phyloP scores from a whole-genome alignment of 768 basidiomycete genomes.

The Suillus bovinus region DNA sequence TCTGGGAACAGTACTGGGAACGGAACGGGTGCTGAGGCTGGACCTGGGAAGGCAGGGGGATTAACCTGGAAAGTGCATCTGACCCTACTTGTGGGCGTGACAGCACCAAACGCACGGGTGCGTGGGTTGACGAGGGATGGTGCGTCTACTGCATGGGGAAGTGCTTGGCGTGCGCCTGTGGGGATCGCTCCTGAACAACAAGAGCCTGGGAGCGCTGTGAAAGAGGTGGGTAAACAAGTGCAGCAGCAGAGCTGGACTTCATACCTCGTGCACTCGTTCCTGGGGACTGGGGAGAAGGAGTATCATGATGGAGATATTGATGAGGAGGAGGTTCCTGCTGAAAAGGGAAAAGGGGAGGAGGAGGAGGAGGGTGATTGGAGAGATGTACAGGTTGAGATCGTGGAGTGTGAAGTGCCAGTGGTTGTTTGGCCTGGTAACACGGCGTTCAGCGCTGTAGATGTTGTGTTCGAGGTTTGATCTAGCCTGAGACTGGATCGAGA shows the following conservation, averaged over 20 bases:
- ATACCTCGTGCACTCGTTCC: slow-evolving; percentile 41
- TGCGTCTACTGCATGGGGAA: slow-evolving; percentile 68
- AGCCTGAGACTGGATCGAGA: not conserved
- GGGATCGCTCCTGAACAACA: slow-evolving; percentile 65
- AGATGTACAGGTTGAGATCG: slow-evolving; percentile 76
- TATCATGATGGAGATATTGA: slow-evolving; percentile 58
- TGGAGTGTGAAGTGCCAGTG: slow-evolving; percentile 93
- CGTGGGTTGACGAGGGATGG: slow-evolving; percentile 59
- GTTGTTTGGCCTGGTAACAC: slow-evolving; percentile 89
- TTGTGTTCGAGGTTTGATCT: slow-evolving; percentile 70
- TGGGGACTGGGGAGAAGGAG: slow-evolving; percentile 44
- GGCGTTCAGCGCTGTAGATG: slow-evolving; percentile 75
- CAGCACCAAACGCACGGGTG: slow-evolving; percentile 42
- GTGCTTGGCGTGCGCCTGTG: slow-evolving; percentile 58
- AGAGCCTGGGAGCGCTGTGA: not conserved
- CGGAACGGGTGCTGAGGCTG: slow-evolving; percentile 9
- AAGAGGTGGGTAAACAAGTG: slow-evolving; percentile 1
- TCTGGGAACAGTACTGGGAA: too few relatives aligned
- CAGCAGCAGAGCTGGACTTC: slow-evolving; percentile 33
- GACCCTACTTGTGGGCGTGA: slow-evolving; percentile 81
- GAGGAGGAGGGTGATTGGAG: slow-evolving; percentile 62
- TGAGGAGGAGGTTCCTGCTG: slow-evolving; percentile 30
- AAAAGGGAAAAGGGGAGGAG: slow-evolving; percentile 44
- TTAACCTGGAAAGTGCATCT: slow-evolving; percentile 89
- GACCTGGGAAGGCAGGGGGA: slow-evolving; percentile 51